A percentile compares a stretch with the other conserved stretches of the same genome.
These are phyloP conservation scores for Populus simonii DNA, from an alignment of 345 rosid genomes.

Conservation along the genomic window DNA sequence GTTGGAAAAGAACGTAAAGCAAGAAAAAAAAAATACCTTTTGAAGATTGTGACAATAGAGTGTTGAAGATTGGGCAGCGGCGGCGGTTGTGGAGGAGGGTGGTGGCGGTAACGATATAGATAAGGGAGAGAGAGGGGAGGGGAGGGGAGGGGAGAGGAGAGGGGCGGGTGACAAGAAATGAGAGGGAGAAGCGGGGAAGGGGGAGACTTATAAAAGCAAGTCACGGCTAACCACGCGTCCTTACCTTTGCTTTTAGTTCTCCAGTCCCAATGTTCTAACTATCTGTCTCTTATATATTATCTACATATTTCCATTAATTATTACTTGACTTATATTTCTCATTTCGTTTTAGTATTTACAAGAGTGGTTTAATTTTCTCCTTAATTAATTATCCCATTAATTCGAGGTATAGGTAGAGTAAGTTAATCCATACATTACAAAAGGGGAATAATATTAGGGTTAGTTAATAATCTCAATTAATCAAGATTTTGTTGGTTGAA, in stretches of 20 bases:
- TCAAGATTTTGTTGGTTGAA: background rate
- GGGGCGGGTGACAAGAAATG: slow-evolving; percentile 4
- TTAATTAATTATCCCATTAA: too few relatives aligned
- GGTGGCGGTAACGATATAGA: background rate
- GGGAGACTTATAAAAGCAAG: slow-evolving; percentile 25
- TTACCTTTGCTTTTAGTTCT: background rate
- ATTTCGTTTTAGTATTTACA: background rate
- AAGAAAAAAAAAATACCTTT: background rate
- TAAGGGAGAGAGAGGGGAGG: background rate
- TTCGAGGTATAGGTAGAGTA: too few relatives aligned
- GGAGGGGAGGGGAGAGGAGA: background rate
- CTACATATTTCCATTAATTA: background rate
- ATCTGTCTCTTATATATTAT: background rate
- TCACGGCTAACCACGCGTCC: slow-evolving; percentile 42
- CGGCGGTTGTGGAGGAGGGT: background rate
- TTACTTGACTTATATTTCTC: background rate
- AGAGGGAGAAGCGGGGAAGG: background rate
- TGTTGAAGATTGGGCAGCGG: background rate
- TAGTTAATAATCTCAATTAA: too few relatives aligned
- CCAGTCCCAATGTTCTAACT: background rate
- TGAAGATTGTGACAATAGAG: background rate
- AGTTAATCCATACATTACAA: too few relatives aligned
- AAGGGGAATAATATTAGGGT: too few relatives aligned
- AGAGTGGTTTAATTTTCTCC: too few relatives aligned
- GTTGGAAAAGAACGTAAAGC: background rate